These are phyloP conservation scores for Paxillus rubicundulus DNA, from an alignment of 768 basidiomycete genomes.

Conservation along the genomic window DNA sequence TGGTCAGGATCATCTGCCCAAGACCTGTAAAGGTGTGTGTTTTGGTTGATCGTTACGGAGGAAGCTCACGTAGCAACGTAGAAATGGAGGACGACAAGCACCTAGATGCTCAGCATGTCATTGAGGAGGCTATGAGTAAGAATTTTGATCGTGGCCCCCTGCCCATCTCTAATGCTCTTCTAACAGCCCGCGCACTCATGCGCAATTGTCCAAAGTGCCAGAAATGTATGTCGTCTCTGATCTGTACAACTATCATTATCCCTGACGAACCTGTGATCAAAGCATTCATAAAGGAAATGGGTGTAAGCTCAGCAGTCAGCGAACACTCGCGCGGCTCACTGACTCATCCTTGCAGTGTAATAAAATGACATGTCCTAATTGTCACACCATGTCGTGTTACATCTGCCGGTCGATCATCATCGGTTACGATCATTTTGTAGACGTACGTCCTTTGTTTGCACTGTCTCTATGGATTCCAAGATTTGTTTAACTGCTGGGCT, in stretches of 20 bases:
- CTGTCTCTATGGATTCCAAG: no score
- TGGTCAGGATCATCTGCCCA: conserved; percentile 74
- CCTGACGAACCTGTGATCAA: conserved; percentile 7
- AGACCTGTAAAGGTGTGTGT: conserved; percentile 65
- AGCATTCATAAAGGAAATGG: conserved; percentile 80
- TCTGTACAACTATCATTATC: neutral
- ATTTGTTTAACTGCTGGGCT: no score
- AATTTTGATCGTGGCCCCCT: conserved; percentile 16
- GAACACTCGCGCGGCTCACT: neutral
- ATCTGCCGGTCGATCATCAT: conserved; percentile 70
- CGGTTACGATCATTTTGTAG: conserved; percentile 76
- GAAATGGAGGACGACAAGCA: conserved; percentile 75
- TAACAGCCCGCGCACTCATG: conserved; percentile 73
- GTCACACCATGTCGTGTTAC: conserved; percentile 77
- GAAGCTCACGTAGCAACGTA: conserved; percentile 24
- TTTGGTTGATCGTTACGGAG: neutral
- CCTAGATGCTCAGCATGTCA: conserved; percentile 68
- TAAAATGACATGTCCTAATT: conserved; percentile 84
- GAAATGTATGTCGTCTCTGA: conserved; percentile 50
- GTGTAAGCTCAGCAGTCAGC: conserved; percentile 47
- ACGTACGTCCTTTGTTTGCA: conserved; percentile 33
- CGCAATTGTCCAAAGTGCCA: conserved; percentile 84
- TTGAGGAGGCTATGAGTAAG: conserved; percentile 93
- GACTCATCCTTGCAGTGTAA: conserved; percentile 59
- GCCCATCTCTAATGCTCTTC: conserved; percentile 5